These are phyloP conservation scores for Mytilinidion resinicola DNA, from an alignment of 495 filamentous ascomycete species.

Conservation along the genomic window DNA sequence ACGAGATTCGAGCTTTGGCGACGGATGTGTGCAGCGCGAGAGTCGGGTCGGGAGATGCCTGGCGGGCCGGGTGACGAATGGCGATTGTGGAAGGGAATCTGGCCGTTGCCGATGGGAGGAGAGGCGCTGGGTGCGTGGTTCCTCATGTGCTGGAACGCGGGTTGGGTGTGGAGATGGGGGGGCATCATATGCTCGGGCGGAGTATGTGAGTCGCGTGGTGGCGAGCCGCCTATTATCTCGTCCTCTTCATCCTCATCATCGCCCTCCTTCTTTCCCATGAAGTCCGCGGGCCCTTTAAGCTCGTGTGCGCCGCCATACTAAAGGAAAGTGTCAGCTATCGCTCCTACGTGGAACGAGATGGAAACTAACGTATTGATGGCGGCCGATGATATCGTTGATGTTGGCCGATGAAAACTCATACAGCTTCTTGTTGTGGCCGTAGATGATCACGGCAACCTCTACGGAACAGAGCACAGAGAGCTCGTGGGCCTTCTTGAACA, in stretches of 20 bases:
- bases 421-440: conserved; percentile 95
- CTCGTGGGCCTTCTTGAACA: conserved; percentile 99
- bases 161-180: conserved; percentile 69
- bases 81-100: conserved; percentile 58
- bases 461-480: conserved; percentile 95
- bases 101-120: conserved; percentile 77
- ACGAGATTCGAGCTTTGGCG: conserved; percentile 70
- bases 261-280: conserved; percentile 73
- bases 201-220: conserved; percentile 56
- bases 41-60: conserved; percentile 69
- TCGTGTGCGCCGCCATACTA: conserved; percentile 91
- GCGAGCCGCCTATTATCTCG: conserved; percentile 52
- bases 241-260: conserved; percentile 85
- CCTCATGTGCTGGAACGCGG: conserved; percentile 70
- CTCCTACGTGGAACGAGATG: conserved; percentile 1
- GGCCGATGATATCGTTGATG: conserved; percentile 79
- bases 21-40: conserved; percentile 72
- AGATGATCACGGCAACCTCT: conserved; percentile 97
- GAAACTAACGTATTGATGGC: conserved; percentile 77
- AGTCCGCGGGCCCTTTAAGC: conserved; percentile 92
- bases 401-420: conserved; percentile 95
- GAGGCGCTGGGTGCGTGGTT: conserved; percentile 80
- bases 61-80: conserved; percentile 77
- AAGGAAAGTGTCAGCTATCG: conserved; percentile 11
- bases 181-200: conserved; percentile 56